Evolutionary conservation across 495 filamentous ascomycete species (phyloP).

Genomic region (Aspergillus heteromorphus): DNA sequence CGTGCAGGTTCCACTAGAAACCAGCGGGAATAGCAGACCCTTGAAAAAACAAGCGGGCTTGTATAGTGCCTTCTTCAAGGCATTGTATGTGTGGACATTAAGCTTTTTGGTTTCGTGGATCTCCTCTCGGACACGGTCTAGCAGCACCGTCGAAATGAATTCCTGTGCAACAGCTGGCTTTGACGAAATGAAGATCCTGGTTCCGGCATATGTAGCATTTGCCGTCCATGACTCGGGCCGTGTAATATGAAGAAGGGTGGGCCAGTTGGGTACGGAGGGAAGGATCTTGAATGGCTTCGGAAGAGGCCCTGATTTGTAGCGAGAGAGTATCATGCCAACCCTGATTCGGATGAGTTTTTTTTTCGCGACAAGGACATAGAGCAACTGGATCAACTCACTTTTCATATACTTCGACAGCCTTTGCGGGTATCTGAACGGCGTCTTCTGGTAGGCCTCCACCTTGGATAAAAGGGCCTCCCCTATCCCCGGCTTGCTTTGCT

Average conservation of each 20-base stretch:
- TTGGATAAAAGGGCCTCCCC: conserved; percentile 32
- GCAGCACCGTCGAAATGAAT: conserved; percentile 74
- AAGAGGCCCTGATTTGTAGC: conserved; percentile 90
- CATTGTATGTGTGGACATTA: conserved; percentile 90
- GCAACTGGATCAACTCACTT: conserved; percentile 51
- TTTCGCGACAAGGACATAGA: not conserved
- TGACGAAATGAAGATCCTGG: conserved; percentile 79
- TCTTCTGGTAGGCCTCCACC: conserved; percentile 59
- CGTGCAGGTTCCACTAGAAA: conserved; percentile 70
- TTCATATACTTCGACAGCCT: conserved; percentile 88
- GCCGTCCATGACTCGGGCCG: conserved; percentile 81
- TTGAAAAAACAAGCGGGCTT: conserved; percentile 98
- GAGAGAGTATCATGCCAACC: conserved; percentile 79
- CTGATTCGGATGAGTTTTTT: conserved; percentile 36
- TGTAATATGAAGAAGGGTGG: conserved; percentile 77
- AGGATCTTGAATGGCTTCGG: conserved; percentile 98
- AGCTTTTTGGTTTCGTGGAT: conserved; percentile 83
- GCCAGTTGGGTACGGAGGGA: conserved; percentile 85
- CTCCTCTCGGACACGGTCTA: conserved; percentile 85
- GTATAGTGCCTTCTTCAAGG: conserved; percentile 87
- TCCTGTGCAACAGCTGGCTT: conserved; percentile 69
- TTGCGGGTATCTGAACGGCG: conserved; percentile 79
- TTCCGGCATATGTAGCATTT: conserved; percentile 80
- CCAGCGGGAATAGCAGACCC: conserved; percentile 87
- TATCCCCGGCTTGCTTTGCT: conserved; percentile 50